phyloP scores from a whole-genome alignment of 768 basidiomycete genomes.

The Naganishia antarctica region DNA sequence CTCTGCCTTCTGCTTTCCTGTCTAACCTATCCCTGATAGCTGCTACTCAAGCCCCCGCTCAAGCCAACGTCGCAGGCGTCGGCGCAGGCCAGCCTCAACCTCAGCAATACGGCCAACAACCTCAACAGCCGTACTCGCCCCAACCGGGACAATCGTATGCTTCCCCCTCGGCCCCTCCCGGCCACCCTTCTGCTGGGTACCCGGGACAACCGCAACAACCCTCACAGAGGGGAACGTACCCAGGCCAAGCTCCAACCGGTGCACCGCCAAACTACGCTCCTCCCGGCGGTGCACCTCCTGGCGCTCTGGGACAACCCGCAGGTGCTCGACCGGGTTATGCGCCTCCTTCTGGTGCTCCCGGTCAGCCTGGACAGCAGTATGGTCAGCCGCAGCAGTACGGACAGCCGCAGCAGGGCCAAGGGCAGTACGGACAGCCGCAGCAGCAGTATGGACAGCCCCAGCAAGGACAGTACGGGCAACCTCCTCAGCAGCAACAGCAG shows the following conservation, averaged over 20 bases:
- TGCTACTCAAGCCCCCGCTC: conserved; percentile 4
- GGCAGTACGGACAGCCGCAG: conserved; percentile 25
- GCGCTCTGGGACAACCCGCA: conserved; percentile 8
- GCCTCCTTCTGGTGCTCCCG: conserved; percentile 30
- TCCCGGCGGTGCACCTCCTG: conserved; percentile 10
- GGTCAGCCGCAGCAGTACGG: conserved; percentile 26
- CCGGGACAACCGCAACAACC: neutral
- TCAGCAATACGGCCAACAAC: conserved; percentile 22
- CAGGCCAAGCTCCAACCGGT: neutral
- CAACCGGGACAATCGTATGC: conserved; percentile 2
- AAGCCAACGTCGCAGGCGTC: conserved; percentile 19
- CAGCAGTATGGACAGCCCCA: conserved; percentile 29
- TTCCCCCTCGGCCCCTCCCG: conserved; percentile 11
- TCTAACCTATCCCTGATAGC: neutral
- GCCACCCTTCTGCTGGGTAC: conserved; percentile 2
- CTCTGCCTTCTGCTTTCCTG: neutral
- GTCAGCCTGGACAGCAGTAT: conserved; percentile 16
- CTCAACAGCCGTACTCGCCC: conserved; percentile 10
- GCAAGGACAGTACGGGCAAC: conserved; percentile 30
- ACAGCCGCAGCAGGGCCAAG: conserved; percentile 26
- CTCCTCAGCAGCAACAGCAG: conserved; percentile 24
- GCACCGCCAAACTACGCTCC: neutral
- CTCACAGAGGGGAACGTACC: conserved; percentile 10
- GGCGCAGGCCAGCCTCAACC: conserved; percentile 10
- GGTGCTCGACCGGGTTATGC: conserved; percentile 21